Evolutionary conservation across 2,329 filamentous ascomycete species (phyloP).

Genomic region (Penicillium sclerotiorum): DNA sequence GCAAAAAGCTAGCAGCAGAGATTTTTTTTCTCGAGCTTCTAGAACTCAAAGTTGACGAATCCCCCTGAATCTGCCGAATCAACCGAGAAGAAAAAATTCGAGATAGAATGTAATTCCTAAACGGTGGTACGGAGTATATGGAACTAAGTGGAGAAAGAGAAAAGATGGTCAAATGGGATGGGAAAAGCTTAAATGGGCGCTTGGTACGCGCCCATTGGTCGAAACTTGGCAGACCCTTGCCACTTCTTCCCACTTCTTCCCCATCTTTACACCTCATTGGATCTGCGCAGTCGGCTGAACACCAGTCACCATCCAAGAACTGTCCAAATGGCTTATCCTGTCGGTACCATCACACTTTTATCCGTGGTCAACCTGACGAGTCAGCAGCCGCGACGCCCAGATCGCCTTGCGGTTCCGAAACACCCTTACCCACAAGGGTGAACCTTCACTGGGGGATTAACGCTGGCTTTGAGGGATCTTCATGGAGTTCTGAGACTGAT

Average conservation of each 20-base stretch:
- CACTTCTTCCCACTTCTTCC: conserved; percentile 2
- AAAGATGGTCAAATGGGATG: too few species aligned
- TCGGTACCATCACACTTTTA: conserved; percentile 3
- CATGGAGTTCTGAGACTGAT: background rate
- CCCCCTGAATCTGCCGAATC: background rate
- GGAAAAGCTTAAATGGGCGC: conserved; percentile 13
- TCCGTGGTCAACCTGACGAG: conserved; percentile 10
- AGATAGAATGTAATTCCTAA: too few species aligned
- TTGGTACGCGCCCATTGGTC: conserved; percentile 7
- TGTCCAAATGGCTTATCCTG: background rate
- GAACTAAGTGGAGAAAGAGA: background rate
- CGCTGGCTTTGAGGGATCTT: background rate
- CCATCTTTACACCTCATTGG: conserved; percentile 6
- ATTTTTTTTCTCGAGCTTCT: background rate
- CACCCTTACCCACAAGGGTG: conserved; percentile 3
- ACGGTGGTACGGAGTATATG: background rate
- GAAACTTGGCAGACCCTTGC: too few species aligned
- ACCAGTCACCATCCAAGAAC: conserved; percentile 13
- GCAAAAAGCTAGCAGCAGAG: background rate
- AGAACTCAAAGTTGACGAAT: background rate
- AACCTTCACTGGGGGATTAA: background rate
- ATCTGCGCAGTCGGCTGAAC: conserved; percentile 7
- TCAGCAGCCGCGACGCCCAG: conserved; percentile 11
- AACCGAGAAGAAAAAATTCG: background rate
- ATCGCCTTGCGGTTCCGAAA: conserved; percentile 20